Evolutionary conservation across 179 eudicot genomes (phyloP), one percentile per base, ranked within the genome.

Genomic region (Spergularia azorica): DNA sequence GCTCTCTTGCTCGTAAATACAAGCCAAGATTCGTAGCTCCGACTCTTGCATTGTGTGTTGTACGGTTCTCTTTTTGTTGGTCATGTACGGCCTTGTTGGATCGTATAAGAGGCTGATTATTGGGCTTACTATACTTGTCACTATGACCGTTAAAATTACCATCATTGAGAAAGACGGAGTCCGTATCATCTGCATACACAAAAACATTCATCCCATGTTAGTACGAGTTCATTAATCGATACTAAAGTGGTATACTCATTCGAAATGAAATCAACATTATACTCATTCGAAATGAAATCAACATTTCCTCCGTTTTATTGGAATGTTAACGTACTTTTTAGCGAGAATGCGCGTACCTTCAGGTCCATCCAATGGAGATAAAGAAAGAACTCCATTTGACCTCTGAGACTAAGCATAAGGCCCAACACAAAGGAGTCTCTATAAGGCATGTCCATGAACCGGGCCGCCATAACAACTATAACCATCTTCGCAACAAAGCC

Each of bases 301-400:
- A n/a, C n/a, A n/a, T n/a, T 26, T 26, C 32, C 32, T 26, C 32
- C 32, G 32, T 26, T 26, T 26, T 26, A 0, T 26, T 26, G 32
- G 32, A 26, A 26, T 26, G 32, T 26, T 26, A 26, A 26, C 32
- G 32, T n/a, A n/a, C n/a, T n/a, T n/a, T n/a, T n/a, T n/a, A n/a
- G n/a, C n/a, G n/a, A n/a, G n/a, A n/a, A n/a, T n/a, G n/a, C 32
- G 6, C 4, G 6, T 83, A 93, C 97, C 94, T 81, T 68, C 43
- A 89, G 80, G 66, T 91, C 95, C 80, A 89, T 71, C 97, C 93
- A 91, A 50, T 91, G 98, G 10, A 90, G 73, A 70, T 80, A 90
- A 21, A 91, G 21, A 51, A 91, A 59, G 62, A 91, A 76, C 73
- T 93, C 98, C 20, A 90, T 80, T 80, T 91, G 90, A 66, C 98